Percentiles rank a stretch among this genome's conserved stretches.
Evolutionary conservation across 2,329 filamentous ascomycete species (phyloP).

Genomic region (Sporothrix phasma): DNA sequence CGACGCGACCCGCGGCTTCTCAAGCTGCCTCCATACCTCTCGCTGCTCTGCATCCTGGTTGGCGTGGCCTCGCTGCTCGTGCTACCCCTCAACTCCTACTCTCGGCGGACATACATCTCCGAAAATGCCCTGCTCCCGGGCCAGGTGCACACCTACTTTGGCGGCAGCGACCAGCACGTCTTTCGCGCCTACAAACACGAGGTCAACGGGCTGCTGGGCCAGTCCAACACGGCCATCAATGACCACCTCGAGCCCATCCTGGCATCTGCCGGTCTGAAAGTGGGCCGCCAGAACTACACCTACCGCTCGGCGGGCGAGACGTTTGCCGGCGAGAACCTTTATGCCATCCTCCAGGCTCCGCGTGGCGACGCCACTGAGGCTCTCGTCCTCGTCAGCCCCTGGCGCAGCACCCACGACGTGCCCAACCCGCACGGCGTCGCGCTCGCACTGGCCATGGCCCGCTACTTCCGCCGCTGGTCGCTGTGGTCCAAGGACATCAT

Average conservation of each 20-base stretch:
- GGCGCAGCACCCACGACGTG: slow-evolving; percentile 69
- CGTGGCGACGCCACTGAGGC: slow-evolving; percentile 94
- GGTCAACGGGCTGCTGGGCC: slow-evolving; percentile 47
- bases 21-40: slow-evolving; percentile 79
- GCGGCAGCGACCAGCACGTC: slow-evolving; percentile 89
- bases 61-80: slow-evolving; percentile 85
- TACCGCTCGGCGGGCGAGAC: slow-evolving; percentile 69
- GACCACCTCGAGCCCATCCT: slow-evolving; percentile 67
- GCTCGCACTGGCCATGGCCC: slow-evolving; percentile 72
- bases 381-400: slow-evolving; percentile 82
- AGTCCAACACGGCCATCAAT: slow-evolving; percentile 49
- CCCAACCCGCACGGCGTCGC: slow-evolving; percentile 82
- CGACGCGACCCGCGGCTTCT: slow-evolving; percentile 73
- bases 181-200: slow-evolving; percentile 86
- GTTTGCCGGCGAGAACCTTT: slow-evolving; percentile 78
- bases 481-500: slow-evolving; percentile 99
- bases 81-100: slow-evolving; percentile 83
- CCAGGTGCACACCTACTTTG: slow-evolving; percentile 96
- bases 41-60: slow-evolving; percentile 71
- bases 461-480: slow-evolving; percentile 97
- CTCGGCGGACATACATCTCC: slow-evolving; percentile 86
- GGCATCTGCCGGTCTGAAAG: slow-evolving; percentile 70
- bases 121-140: slow-evolving; percentile 93
- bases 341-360: slow-evolving; percentile 86
- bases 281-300: slow-evolving; percentile 77